Percentiles rank a stretch among this genome's conserved stretches.
Conservation (phyloP, 1,139 yeast genomes). For the Taiozyma sp. region DNA sequence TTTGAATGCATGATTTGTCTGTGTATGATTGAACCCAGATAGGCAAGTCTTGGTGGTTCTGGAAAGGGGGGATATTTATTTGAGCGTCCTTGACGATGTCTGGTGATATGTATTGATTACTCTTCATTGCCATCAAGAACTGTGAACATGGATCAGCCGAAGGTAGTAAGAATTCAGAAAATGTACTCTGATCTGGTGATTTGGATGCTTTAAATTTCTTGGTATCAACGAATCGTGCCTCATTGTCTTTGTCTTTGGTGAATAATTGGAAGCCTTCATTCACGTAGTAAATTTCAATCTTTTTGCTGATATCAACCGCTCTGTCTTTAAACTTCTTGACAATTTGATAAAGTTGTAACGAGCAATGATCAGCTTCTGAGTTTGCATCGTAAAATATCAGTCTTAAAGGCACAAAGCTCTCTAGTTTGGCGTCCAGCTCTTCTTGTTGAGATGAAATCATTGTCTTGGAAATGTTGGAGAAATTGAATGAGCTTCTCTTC, state of each 20-base stretch:
- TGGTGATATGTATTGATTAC: conserved; percentile 8
- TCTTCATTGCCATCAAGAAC: conserved; percentile 20
- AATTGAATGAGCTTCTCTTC: conserved; percentile 54
- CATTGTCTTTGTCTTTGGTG: conserved; percentile 3
- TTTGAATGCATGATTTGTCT: conserved; percentile 29
- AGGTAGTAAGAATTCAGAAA: conserved; percentile 21
- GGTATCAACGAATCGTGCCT: conserved; percentile 9
- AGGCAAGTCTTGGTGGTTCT: conserved; percentile 33
- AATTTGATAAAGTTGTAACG: conserved; percentile 38
- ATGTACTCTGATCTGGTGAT: conserved; percentile 8
- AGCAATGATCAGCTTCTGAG: conserved; percentile 26
- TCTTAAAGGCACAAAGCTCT: conserved; percentile 19
- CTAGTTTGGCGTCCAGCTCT: conserved; percentile 21
- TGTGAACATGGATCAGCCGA: conserved; percentile 20
- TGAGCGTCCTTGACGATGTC: conserved; percentile 1
- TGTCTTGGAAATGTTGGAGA: conserved; percentile 52
- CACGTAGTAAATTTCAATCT: conserved; percentile 31
- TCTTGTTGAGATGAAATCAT: conserved; percentile 36
- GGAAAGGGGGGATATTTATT: conserved; percentile 15
- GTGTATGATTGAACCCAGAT: conserved; percentile 41
- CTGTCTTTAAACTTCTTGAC: conserved; percentile 35
- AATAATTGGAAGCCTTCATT: conserved; percentile 34
- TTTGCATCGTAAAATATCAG: conserved; percentile 49
- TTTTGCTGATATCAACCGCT: conserved; percentile 19
- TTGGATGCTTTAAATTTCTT: conserved; percentile 9